phyloP scores from a whole-genome alignment of 352 stramenopile species.

The Phytopythium vexans region DNA sequence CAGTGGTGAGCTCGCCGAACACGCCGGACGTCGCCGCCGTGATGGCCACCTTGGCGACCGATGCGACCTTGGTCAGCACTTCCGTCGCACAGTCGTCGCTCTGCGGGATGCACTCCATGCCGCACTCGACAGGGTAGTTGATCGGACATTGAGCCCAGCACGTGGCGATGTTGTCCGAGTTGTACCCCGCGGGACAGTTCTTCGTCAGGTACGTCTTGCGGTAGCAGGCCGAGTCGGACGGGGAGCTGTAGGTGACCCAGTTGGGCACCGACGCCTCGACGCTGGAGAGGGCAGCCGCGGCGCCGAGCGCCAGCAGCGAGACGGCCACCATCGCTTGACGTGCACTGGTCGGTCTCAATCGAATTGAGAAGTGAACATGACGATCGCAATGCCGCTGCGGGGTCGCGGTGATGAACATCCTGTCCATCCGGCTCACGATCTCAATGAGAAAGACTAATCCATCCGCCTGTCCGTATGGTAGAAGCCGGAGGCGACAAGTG shows the following conservation, averaged over 20 bases:
- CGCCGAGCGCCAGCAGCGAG: too few relatives aligned
- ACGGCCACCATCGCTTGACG: too few relatives aligned
- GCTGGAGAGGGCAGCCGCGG: not conserved
- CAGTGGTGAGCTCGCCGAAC: slow-evolving; percentile 38
- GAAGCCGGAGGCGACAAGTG: too few relatives aligned
- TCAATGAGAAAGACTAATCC: too few relatives aligned
- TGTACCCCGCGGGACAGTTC: slow-evolving; percentile 38
- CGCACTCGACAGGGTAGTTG: slow-evolving; percentile 69
- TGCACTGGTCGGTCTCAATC: too few relatives aligned
- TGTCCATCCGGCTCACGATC: too few relatives aligned
- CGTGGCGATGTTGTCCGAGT: slow-evolving; percentile 37
- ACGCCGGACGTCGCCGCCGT: slow-evolving; percentile 49
- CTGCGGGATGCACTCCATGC: slow-evolving; percentile 65
- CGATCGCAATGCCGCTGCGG: too few relatives aligned
- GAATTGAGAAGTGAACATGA: too few relatives aligned
- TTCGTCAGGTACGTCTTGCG: slow-evolving; percentile 38
- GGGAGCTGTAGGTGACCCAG: slow-evolving; percentile 21
- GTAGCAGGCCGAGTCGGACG: slow-evolving; percentile 42
- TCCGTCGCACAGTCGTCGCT: slow-evolving; percentile 57
- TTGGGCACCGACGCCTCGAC: slow-evolving; percentile 15
- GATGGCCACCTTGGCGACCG: slow-evolving; percentile 46
- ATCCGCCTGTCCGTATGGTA: too few relatives aligned
- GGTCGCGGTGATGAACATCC: too few relatives aligned
- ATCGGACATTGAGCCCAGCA: slow-evolving; percentile 75
- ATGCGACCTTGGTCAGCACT: slow-evolving; percentile 46